These are phyloP conservation scores for Cystobasidium ongulense DNA, from an alignment of 768 basidiomycete species.

Conservation along the genomic window DNA sequence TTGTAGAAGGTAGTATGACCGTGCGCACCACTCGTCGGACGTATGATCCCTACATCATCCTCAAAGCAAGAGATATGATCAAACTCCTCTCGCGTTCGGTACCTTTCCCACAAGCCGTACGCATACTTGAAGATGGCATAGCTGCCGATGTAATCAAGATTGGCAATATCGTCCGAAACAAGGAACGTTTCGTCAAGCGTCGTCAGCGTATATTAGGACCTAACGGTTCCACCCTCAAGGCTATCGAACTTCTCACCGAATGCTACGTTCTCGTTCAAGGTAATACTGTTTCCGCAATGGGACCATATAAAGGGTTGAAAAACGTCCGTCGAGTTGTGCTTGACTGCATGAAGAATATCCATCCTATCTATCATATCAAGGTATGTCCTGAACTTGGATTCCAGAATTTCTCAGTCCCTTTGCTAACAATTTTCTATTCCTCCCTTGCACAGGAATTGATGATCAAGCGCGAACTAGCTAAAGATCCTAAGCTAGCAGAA, in stretches of 20 bases:
- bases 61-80: conserved; percentile 91
- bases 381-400: conserved; percentile 46
- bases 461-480: conserved; percentile 94
- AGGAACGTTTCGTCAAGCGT: conserved; percentile 91
- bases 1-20: conserved; percentile 95
- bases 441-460: conserved; percentile 70
- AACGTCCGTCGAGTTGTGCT: conserved; percentile 93
- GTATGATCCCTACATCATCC: conserved; percentile 87
- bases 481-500: conserved; percentile 87
- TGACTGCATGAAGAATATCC: conserved; percentile 99
- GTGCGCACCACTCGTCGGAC: conserved; percentile 95
- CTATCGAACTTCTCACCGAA: conserved; percentile 88
- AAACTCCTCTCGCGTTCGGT: conserved; percentile 92
- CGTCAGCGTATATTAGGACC: conserved; percentile 95
- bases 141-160: conserved; percentile 99
- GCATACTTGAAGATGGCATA: conserved; percentile 76
- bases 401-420: neutral
- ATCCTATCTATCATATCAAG: conserved; percentile 98
- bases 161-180: conserved; percentile 84
- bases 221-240: conserved; percentile 94
- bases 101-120: conserved; percentile 61
- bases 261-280: conserved; percentile 98
- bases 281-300: conserved; percentile 96
- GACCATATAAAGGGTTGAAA: conserved; percentile 85
- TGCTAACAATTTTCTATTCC: neutral